Evolutionary conservation across 1,139 yeast genomes (phyloP), one percentile per base, ranked within the genome.

Genomic region (Scheffersomyces titani): DNA sequence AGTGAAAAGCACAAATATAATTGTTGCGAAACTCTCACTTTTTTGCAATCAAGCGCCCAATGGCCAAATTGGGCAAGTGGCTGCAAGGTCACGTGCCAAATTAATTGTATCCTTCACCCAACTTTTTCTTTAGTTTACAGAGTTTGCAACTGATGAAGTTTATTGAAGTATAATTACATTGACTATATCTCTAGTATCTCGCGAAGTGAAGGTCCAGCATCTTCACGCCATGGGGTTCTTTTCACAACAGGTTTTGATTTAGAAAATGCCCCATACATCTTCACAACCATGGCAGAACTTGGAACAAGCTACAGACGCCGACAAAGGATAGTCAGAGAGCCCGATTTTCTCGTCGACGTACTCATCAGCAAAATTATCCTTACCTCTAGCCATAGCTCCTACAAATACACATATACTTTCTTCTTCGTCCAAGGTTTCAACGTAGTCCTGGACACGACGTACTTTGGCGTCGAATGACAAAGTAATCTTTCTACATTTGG

Each of bases 331-430:
- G 69, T 93, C 92, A 44, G 98, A 92, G 59, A 94, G 88, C 66
- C 98, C 98, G 62, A 94, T 90, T 71, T 94, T 94, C 73, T 94
- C 99, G 72, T 94, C 99, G 51, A 93, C 97, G 70, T 74, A 93
- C 74, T 93, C 98, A 73, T 94, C 99, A 46, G 99, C 99, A 75
- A 94, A 94, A 65, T 87, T 92, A 75, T 94, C 99, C 71, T 90
- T 90, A 69, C 99, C 99, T 75, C 98, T 87, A 30, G 99, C 99
- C 98, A 94, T 94, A 54, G 99, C 97, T 70, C 99, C 99, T 52
- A 94, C 98, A 73, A 94, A 94, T 36, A 94, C 98, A 81, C 99
- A 94, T 65, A 94, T 88, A 70, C 97, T 90, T 75, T 94, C 97
- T 69, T 92, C 96, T 3, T 86, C 88, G 64, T 87, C 97, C 65